phyloP scores from a whole-genome alignment of 805 yeast species.

The Candida germanica region DNA sequence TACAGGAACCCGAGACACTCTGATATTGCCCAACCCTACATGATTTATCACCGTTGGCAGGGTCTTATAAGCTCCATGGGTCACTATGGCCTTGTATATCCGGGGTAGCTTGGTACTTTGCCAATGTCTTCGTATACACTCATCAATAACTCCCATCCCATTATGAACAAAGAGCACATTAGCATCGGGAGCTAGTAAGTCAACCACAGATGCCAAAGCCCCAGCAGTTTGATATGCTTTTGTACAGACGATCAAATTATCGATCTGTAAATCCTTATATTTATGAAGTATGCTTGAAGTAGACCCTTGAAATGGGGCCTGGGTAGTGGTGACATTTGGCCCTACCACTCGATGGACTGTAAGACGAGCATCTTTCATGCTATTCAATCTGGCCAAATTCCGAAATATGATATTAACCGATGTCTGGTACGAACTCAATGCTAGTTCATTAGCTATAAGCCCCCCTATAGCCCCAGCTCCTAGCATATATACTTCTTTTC shows the following conservation, averaged over 20 bases:
- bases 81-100: slow-evolving; percentile 69
- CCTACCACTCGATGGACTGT: slow-evolving; percentile 9
- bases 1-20: slow-evolving; percentile 38
- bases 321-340: slow-evolving; percentile 1
- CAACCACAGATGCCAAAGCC: slow-evolving; percentile 58
- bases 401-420: slow-evolving; percentile 4
- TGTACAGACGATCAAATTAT: slow-evolving; percentile 67
- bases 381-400: not conserved
- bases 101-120: slow-evolving; percentile 45
- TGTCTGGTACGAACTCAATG: not conserved
- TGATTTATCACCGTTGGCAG: slow-evolving; percentile 40
- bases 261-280: not conserved
- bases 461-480: slow-evolving; percentile 16
- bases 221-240: slow-evolving; percentile 70
- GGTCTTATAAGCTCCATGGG: slow-evolving; percentile 74
- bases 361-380: not conserved
- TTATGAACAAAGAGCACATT: slow-evolving; percentile 74
- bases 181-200: slow-evolving; percentile 46
- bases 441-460: slow-evolving; percentile 12
- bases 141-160: slow-evolving; percentile 72
- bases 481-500: slow-evolving; percentile 7
- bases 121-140: slow-evolving; percentile 54
- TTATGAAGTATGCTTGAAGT: not conserved
- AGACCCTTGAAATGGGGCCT: not conserved
- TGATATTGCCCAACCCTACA: slow-evolving; percentile 63